A percentile compares a stretch with the other conserved stretches of the same genome.
phyloP scores from a whole-genome alignment of 192 early-diverging fungal genomes.

The Linnemannia schmuckeri region DNA sequence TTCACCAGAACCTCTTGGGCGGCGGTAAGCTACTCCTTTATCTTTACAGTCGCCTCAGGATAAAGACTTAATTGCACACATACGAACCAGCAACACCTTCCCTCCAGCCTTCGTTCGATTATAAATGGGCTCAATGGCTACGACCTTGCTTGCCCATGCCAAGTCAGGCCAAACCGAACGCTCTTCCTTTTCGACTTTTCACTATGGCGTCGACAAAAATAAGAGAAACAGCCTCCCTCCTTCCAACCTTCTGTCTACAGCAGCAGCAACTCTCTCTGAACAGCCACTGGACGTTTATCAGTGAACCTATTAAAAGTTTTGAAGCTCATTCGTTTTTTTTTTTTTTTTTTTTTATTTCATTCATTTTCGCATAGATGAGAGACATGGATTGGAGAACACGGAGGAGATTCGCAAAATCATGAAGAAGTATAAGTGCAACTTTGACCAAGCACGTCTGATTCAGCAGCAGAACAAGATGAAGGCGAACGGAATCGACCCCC shows the following conservation, averaged over 20 bases:
- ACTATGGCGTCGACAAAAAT: neutral
- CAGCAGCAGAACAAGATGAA: conserved; percentile 67
- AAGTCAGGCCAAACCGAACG: neutral
- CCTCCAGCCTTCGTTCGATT: neutral
- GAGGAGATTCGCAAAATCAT: conserved; percentile 69
- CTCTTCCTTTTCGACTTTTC: neutral
- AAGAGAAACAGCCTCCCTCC: neutral
- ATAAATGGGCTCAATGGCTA: neutral
- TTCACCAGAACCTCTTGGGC: conserved; percentile 63
- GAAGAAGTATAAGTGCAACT: conserved; percentile 62
- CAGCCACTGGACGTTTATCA: neutral
- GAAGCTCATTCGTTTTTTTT: neutral
- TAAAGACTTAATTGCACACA: neutral
- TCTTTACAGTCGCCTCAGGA: neutral
- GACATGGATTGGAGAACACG: conserved; percentile 67
- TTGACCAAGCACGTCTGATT: conserved; percentile 72
- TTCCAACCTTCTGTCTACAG: neutral
- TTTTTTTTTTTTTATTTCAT: neutral
- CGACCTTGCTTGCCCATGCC: neutral
- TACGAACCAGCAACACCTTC: neutral
- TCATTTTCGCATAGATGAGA: conserved; percentile 31
- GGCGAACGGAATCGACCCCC: conserved; percentile 71
- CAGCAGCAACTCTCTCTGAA: neutral
- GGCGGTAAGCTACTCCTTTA: conserved; percentile 44
- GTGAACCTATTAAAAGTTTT: neutral